Conservation (phyloP, 2,329 filamentous ascomycete species). For the Aspergillus costaricaensis region DNA sequence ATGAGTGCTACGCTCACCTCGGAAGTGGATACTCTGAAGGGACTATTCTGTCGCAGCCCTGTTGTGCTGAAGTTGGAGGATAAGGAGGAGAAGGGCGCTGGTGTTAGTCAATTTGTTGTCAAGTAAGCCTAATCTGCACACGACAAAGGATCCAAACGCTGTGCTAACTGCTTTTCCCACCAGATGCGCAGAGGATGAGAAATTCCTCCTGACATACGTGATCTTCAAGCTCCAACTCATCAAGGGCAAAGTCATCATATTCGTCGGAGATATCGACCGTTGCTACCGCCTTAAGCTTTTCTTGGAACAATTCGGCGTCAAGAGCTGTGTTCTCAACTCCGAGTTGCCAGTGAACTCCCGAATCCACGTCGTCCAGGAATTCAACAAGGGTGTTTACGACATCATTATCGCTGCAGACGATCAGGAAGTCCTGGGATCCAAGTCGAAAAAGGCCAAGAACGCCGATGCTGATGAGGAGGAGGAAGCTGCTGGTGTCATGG, state of each 20-base stretch:
- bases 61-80: conserved; percentile 80
- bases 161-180: conserved; percentile 14
- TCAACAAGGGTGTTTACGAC: conserved; percentile 95
- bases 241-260: conserved; percentile 86
- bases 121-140: conserved; percentile 54
- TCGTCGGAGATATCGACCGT: conserved; percentile 82
- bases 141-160: conserved; percentile 15
- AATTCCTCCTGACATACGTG: conserved; percentile 88
- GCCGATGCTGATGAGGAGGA: conserved; percentile 25
- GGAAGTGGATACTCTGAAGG: conserved; percentile 83
- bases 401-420: conserved; percentile 97
- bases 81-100: conserved; percentile 72
- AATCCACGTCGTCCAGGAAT: conserved; percentile 93
- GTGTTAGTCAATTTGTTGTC: conserved; percentile 83
- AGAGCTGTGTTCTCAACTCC: conserved; percentile 89
- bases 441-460: conserved; percentile 34
- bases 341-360: conserved; percentile 91
- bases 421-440: conserved; percentile 72
- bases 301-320: conserved; percentile 94
- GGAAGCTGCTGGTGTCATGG: conserved; percentile 32
- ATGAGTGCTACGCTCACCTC: conserved; percentile 91
- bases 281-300: conserved; percentile 94
- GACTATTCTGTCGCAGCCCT: conserved; percentile 80
- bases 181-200: conserved; percentile 92
- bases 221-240: conserved; percentile 94